Conservation (phyloP, 106 monocot species). For the Allium sativum region DNA sequence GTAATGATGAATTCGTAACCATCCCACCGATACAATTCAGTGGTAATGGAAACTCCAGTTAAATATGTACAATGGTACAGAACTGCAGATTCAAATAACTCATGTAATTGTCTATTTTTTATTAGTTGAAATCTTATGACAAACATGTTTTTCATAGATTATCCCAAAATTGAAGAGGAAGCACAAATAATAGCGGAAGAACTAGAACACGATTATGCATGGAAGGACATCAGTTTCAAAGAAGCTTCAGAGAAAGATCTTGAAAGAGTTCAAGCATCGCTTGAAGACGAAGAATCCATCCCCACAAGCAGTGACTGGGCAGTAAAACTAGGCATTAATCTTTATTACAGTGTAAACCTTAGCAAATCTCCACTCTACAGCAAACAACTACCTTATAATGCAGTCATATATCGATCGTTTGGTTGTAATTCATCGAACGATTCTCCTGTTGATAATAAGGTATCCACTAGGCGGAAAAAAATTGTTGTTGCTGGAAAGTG, state of each 20-base stretch:
- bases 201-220: conserved; percentile 36
- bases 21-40: no score
- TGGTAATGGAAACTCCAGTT: no score
- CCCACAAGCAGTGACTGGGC: conserved; percentile 86
- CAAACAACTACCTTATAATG: conserved; percentile 93
- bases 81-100: no score
- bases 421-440: conserved; percentile 32
- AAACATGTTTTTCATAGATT: conserved; percentile 38
- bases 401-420: conserved; percentile 79
- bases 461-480: conserved; percentile 48
- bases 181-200: conserved; percentile 65
- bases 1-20: no score
- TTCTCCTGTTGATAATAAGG: conserved; percentile 21
- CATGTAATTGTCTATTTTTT: no score
- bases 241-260: conserved; percentile 45
- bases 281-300: conserved; percentile 74
- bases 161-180: conserved; percentile 62
- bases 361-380: conserved; percentile 86
- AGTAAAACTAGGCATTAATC: conserved; percentile 84
- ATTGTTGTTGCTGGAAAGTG: conserved; percentile 78
- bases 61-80: no score
- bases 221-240: conserved; percentile 58
- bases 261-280: conserved; percentile 35
- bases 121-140: background rate
- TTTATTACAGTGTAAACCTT: conserved; percentile 72